These are phyloP conservation scores for Curvularia sp. DNA, from an alignment of 2,329 filamentous ascomycete species.

Conservation along the genomic window DNA sequence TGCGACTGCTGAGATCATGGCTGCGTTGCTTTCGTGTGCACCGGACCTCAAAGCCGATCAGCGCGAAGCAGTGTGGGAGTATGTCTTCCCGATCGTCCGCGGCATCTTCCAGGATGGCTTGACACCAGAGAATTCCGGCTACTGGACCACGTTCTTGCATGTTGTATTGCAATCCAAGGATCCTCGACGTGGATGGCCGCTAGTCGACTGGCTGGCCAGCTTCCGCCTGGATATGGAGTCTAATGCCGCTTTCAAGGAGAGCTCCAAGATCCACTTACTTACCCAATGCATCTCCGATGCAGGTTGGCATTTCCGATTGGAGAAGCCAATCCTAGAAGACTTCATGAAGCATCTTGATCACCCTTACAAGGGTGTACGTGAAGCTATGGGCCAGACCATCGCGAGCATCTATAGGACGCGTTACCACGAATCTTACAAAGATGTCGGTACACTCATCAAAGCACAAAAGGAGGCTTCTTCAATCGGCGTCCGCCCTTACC, in stretches of 20 bases:
- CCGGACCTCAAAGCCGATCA: slow-evolving; percentile 77
- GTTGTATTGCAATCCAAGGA: slow-evolving; percentile 88
- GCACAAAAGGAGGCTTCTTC: slow-evolving; percentile 81
- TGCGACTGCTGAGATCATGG: slow-evolving; percentile 91
- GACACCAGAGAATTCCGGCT: slow-evolving; percentile 91
- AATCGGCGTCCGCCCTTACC: slow-evolving; percentile 83
- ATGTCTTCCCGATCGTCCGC: slow-evolving; percentile 86
- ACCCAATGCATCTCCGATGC: slow-evolving; percentile 86
- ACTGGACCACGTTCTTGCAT: slow-evolving; percentile 95
- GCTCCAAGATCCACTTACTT: slow-evolving; percentile 89
- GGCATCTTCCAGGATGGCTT: slow-evolving; percentile 88
- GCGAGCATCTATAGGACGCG: slow-evolving; percentile 87
- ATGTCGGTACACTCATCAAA: slow-evolving; percentile 76
- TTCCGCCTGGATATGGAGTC: slow-evolving; percentile 94
- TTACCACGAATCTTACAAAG: slow-evolving; percentile 91
- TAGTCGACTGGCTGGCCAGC: slow-evolving; percentile 80
- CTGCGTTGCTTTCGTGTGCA: slow-evolving; percentile 80
- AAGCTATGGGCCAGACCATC: slow-evolving; percentile 90
- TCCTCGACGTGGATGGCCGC: slow-evolving; percentile 83
- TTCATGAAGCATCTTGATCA: slow-evolving; percentile 93
- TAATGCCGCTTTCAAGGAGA: slow-evolving; percentile 98
- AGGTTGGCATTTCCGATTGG: slow-evolving; percentile 95
- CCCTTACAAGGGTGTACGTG: slow-evolving; percentile 95
- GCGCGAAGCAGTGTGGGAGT: slow-evolving; percentile 82
- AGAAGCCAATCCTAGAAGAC: slow-evolving; percentile 85